Percentiles rank a stretch among this genome's conserved stretches.
Evolutionary conservation across 345 rosid genomes (phyloP).

Genomic region (Eucalyptus curtisii): DNA sequence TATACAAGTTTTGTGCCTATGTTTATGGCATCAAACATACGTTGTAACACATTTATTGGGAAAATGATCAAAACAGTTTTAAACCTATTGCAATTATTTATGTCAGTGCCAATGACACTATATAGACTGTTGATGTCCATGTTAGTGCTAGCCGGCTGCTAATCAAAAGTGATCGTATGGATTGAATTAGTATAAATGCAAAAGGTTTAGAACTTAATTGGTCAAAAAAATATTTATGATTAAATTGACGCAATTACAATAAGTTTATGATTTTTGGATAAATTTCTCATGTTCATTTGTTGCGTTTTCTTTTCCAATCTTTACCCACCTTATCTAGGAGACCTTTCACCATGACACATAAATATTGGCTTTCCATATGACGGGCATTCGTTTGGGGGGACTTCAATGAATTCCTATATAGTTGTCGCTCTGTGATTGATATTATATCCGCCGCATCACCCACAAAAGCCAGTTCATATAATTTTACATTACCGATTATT

Average conservation of each 20-base stretch:
- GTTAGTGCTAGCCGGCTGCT: accelerated
- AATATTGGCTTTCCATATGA: background rate
- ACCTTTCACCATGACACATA: background rate
- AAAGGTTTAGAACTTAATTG: background rate
- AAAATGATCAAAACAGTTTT: background rate
- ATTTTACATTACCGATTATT: background rate
- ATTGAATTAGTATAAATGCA: no score
- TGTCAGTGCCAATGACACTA: no score
- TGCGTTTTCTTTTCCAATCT: background rate
- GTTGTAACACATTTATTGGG: background rate
- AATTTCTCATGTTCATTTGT: background rate
- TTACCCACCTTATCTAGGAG: background rate
- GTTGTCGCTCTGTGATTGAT: background rate
- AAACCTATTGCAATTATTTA: no score
- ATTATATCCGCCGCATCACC: background rate
- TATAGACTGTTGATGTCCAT: no score
- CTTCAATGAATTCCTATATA: background rate
- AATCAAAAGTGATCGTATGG: background rate
- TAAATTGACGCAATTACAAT: no score
- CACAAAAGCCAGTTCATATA: background rate
- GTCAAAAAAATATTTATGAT: no score
- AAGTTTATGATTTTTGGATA: no score
- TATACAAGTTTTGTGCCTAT: background rate
- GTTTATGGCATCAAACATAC: no score
- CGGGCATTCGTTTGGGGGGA: background rate